Base-by-base conservation (phyloP, 2,329 filamentous ascomycete genomes). In the Diplodia sapinea region DNA sequence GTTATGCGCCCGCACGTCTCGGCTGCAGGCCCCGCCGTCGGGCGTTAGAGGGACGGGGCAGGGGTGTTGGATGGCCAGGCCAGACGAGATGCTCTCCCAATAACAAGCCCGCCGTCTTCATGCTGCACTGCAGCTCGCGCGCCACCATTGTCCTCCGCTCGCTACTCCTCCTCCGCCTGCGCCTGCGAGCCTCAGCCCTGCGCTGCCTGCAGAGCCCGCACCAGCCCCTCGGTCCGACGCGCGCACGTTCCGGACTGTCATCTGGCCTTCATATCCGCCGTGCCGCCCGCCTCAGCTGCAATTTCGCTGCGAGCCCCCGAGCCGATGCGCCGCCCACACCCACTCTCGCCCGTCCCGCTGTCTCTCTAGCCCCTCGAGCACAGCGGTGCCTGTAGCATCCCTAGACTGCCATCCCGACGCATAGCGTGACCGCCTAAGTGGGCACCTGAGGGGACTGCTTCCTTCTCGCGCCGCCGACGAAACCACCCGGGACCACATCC, bases 401-500 rank as follows among this genome's bases (percentile, higher is more conserved):
- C 59, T 50, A 62, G 59, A 62, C 31, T 33, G 31, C 31, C 57
- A 13, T 3, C 4, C 23, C 26, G 15, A 23, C 47, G 31, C 59
- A 38, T 38, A 63, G 43, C 47, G 59, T 63, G 59, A 49, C 31
- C 31, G 31, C 43, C 57, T 4, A 59, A 50, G 57, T 62, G 57
- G 57, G 40, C 38, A 43, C 59, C 59, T 63, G 59, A 51, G 43
- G 51, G 43, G 59, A 38, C 59, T 38, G 59, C 47, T 51, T 47
- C 59, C 59, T 63, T 43, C 59, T 63, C 57, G 47, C 59, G 59
- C 59, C 59, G 47, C 52, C 64, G 43, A 59, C 64, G 63, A 47
- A 36, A 9, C 52, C 38, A 29, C 51, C 49, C 52, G 49, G 29
- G 20, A 57, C 63, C 43, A 51, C 23, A 66, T 66, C 64, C 64